Conservation (phyloP, 176 grass and related monocot species). For the Urochloa ruziziensis region DNA sequence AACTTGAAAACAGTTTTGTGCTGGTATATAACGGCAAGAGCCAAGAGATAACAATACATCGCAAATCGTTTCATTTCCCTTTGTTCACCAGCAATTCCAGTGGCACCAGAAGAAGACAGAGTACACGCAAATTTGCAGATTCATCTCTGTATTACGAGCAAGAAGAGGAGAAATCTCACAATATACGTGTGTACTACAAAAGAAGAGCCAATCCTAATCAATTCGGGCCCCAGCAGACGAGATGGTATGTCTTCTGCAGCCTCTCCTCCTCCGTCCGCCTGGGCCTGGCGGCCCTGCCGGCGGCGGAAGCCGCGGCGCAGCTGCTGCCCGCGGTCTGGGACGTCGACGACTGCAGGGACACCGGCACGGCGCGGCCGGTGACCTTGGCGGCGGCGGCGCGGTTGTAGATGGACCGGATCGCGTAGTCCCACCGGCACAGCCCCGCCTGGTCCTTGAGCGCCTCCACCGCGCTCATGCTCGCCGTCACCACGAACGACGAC, state of each 20-base stretch:
- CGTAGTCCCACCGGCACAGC: slow-evolving; percentile 72
- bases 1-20: no score
- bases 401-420: slow-evolving; percentile 47
- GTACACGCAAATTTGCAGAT: no score
- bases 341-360: slow-evolving; percentile 20
- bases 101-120: no score
- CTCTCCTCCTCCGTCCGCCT: slow-evolving; percentile 47
- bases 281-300: background rate
- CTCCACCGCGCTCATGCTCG: slow-evolving; percentile 63
- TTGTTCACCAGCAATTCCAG: no score
- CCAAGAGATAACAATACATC: no score
- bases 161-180: background rate
- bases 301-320: background rate
- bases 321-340: background rate
- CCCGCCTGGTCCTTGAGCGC: slow-evolving; percentile 77
- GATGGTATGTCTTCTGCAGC: slow-evolving; percentile 59
- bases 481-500: slow-evolving; percentile 53
- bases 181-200: background rate
- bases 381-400: slow-evolving; percentile 1
- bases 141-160: background rate
- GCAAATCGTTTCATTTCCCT: no score
- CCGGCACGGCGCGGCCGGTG: slow-evolving; percentile 34
- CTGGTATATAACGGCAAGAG: no score
- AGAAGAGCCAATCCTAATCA: background rate
- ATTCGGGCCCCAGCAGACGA: slow-evolving; percentile 77